Percentiles rank a stretch among this genome's conserved stretches.
Evolutionary conservation across 148 eudicot species (phyloP).

Genomic region (Beta vulgaris): DNA sequence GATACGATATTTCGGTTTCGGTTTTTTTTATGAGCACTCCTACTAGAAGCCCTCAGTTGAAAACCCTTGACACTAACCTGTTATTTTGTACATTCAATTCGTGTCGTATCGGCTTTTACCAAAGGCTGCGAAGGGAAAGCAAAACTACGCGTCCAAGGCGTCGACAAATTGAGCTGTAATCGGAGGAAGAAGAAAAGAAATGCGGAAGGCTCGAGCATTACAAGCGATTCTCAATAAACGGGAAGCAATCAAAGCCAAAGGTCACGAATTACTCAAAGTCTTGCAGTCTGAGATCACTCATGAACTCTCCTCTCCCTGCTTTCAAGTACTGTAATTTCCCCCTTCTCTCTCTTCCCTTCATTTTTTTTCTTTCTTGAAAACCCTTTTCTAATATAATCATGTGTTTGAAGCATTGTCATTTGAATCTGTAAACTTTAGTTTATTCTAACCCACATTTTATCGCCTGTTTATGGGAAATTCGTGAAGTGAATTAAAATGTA

Average conservation of each 20-base stretch:
- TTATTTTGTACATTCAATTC: too few relatives aligned
- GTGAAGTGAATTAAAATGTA: background rate
- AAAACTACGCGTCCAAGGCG: too few relatives aligned
- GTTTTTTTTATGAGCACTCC: too few relatives aligned
- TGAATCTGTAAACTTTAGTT: background rate
- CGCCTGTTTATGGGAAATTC: background rate
- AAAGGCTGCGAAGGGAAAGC: too few relatives aligned
- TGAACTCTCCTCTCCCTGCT: constrained; percentile 52
- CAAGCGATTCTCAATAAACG: constrained; percentile 29
- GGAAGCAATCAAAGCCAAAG: constrained; percentile 34
- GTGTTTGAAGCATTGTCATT: too few relatives aligned
- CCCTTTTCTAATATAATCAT: too few relatives aligned
- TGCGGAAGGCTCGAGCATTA: constrained; percentile 10
- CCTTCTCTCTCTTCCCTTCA: constrained; percentile 12
- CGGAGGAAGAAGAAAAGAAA: background rate
- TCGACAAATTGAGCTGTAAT: too few relatives aligned
- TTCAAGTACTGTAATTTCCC: constrained; percentile 37
- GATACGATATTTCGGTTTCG: too few relatives aligned
- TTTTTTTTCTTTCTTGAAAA: too few relatives aligned
- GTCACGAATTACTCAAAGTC: constrained; percentile 45
- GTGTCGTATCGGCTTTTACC: too few relatives aligned
- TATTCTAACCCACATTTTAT: background rate
- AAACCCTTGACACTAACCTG: too few relatives aligned
- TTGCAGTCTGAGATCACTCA: constrained; percentile 64
- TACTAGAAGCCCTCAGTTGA: too few relatives aligned